Evolutionary conservation across 2,329 filamentous ascomycete species (phyloP), one percentile per base, ranked within the genome.

Genomic region (Sclerotinia trifoliorum): DNA sequence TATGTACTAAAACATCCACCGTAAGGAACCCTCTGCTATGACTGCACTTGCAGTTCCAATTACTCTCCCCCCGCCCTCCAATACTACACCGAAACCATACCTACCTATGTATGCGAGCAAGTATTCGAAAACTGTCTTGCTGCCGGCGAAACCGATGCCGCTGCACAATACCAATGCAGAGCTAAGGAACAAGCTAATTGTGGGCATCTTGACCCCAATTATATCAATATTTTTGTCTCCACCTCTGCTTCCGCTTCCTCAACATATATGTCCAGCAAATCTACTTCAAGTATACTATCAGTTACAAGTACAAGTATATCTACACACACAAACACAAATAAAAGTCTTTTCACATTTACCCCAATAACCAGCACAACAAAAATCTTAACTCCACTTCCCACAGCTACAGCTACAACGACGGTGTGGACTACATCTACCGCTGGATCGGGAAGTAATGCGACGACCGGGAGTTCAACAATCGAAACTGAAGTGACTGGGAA

Each of bases 91-190:
- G 79, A 85, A 78, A 87, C 86, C 24, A 80, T 90, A 58, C 86
- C 87, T 46, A 86, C 81, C 78, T 88, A 81, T 77, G 81, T 86
- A 77, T 90, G 88, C 80, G 75, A 83, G 73, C 79, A 78, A 71
- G 84, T 81, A 79, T 86, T 78, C 74, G 72, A 70, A 42, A 80
- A 83, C 72, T 85, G 83, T 74, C 81, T 83, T 68, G 17, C 70
- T 26, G 75, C 78, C 69, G 73, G 82, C 73, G 78, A 81, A 73
- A 77, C 82, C 70, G 79, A 85, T 70, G 76, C 80, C 51, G 75
- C 81, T 70, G 79, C 78, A 65, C 81, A 84, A 73, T 71, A 78
- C 58, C 69, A 76, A 61, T 90, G 88, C 82, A 79, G 75, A 51
- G 73, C 42, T 3, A 71, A 69, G 51, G 69, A 78, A 48, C 76